phyloP scores from a whole-genome alignment of 78 protist species.

The Emiliania huxleyi region DNA sequence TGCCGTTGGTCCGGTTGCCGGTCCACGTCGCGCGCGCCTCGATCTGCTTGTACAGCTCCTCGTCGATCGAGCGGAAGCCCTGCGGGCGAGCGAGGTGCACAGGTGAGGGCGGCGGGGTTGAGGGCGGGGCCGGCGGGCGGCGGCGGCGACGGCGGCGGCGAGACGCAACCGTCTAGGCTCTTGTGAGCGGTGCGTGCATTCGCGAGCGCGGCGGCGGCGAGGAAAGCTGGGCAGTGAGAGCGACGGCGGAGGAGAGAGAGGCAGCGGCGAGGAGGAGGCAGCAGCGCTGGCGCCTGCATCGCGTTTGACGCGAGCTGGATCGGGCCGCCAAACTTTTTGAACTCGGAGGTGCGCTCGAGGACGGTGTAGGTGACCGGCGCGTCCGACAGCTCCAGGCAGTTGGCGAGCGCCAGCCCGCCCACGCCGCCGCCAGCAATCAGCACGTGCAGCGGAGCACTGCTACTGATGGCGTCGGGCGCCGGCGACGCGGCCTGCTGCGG shows the following conservation, averaged over 20 bases:
- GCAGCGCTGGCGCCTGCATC: too few species aligned
- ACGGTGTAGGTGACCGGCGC: neutral
- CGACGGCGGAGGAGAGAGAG: too few species aligned
- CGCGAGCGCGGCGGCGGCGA: too few species aligned
- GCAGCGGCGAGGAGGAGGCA: too few species aligned
- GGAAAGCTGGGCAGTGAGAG: too few species aligned
- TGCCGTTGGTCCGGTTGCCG: neutral
- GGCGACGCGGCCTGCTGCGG: neutral
- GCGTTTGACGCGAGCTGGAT: slow-evolving; percentile 32
- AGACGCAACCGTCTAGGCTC: too few species aligned
- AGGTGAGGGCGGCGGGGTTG: too few species aligned
- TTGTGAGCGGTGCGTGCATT: too few species aligned
- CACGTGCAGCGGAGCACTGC: neutral
- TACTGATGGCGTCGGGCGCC: neutral
- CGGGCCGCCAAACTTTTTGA: neutral
- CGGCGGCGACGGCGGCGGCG: too few species aligned
- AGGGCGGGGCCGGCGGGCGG: too few species aligned
- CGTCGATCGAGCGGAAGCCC: neutral
- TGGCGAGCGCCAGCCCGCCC: neutral
- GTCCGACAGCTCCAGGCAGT: neutral
- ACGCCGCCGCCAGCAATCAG: neutral
- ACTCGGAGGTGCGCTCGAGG: neutral
- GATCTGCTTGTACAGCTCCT: neutral
- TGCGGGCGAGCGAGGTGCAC: too few species aligned
- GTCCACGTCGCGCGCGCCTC: slow-evolving; percentile 9